Conservation (phyloP, 2,329 filamentous ascomycete genomes). For the Apiospora koreana region DNA sequence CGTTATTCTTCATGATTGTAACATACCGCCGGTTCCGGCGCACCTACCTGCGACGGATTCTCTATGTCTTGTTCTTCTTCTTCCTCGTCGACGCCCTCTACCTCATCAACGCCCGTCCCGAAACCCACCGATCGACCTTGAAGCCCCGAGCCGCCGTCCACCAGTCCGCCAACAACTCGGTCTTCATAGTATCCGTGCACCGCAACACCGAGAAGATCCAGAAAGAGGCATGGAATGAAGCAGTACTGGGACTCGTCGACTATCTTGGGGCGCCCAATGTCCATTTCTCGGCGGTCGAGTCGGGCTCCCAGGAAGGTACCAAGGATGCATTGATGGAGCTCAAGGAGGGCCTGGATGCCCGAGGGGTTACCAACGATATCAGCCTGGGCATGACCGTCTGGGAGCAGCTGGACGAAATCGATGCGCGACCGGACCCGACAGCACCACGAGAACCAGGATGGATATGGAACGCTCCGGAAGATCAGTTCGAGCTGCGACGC, state of each 20-base stretch:
- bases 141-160: conserved; percentile 20
- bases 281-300: conserved; percentile 67
- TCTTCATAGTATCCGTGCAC: conserved; percentile 69
- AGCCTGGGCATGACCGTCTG: conserved; percentile 54
- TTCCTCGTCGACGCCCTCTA: conserved; percentile 37
- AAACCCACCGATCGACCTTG: conserved; percentile 29
- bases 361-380: conserved; percentile 56
- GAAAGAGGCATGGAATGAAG: conserved; percentile 59
- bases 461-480: conserved; percentile 55
- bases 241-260: conserved; percentile 56
- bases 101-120: conserved; percentile 32
- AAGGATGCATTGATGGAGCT: conserved; percentile 62
- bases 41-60: conserved; percentile 33
- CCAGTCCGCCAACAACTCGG: conserved; percentile 32
- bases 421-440: conserved; percentile 35
- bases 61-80: conserved; percentile 32
- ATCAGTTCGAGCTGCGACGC: conserved; percentile 58
- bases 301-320: conserved; percentile 67
- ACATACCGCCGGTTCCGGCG: conserved; percentile 37
- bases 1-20: conserved; percentile 32
- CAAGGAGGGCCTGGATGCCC: conserved; percentile 50
- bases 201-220: conserved; percentile 66
- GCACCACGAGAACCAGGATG: conserved; percentile 53
- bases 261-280: conserved; percentile 63
- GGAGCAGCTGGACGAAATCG: conserved; percentile 58